phyloP scores from a whole-genome alignment of 2,329 filamentous ascomycete genomes.

The Neofusicoccum umdonicola region DNA sequence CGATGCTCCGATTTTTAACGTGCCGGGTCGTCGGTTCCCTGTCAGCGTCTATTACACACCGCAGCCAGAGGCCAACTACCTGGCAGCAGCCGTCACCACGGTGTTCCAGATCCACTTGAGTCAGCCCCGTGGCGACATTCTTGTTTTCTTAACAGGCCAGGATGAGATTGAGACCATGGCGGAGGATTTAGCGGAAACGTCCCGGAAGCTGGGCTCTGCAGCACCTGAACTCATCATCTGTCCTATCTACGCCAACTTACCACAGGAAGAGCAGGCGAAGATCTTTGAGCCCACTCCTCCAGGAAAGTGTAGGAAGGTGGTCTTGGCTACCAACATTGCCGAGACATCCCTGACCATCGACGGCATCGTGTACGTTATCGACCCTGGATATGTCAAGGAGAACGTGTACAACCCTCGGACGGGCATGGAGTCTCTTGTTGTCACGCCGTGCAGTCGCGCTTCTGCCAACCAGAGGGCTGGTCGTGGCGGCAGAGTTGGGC shows the following conservation, averaged over 20 bases:
- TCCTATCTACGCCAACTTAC: constrained; percentile 92
- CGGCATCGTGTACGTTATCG: constrained; percentile 93
- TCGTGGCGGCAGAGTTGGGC: constrained; percentile 85
- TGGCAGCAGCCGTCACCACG: constrained; percentile 86
- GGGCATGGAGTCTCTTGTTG: constrained; percentile 87
- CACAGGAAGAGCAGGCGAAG: constrained; percentile 84
- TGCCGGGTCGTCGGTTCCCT: constrained; percentile 83
- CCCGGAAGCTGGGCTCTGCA: constrained; percentile 78
- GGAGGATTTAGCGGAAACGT: constrained; percentile 79
- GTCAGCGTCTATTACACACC: constrained; percentile 91
- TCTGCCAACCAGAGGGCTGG: constrained; percentile 92
- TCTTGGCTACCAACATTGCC: constrained; percentile 94
- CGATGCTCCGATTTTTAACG: constrained; percentile 89
- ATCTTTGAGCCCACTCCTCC: constrained; percentile 93
- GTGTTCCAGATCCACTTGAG: constrained; percentile 93
- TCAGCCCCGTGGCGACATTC: constrained; percentile 77
- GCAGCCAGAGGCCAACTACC: constrained; percentile 89
- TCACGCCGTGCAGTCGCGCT: constrained; percentile 86
- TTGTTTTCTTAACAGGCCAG: constrained; percentile 93
- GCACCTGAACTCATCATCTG: constrained; percentile 85
- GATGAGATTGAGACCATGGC: constrained; percentile 93
- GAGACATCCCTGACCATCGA: constrained; percentile 96
- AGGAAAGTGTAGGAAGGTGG: constrained; percentile 75
- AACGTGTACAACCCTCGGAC: constrained; percentile 89
- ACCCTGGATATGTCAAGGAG: constrained; percentile 92